Conservation (phyloP, 1,139 yeast genomes). For the Protomyces macrosporus region DNA sequence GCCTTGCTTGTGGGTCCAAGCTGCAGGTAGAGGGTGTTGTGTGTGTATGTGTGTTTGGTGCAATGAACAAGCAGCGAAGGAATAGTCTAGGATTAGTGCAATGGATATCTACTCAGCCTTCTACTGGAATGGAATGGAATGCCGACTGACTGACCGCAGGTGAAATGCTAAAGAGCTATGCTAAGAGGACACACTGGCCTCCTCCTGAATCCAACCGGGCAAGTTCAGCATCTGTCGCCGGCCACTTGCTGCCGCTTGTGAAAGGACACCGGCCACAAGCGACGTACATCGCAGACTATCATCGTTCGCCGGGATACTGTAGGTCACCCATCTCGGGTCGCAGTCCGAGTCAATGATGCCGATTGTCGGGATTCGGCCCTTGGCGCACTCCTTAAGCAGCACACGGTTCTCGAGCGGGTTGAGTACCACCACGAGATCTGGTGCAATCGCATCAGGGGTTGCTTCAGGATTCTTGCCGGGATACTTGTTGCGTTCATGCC, state of each 20-base stretch:
- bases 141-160: too few species aligned
- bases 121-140: too few species aligned
- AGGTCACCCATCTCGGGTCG: conserved; percentile 83
- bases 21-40: too few species aligned
- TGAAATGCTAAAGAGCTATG: too few species aligned
- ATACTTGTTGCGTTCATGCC: conserved; percentile 8
- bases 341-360: conserved; percentile 91
- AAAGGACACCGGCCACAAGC: conserved; percentile 72
- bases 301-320: conserved; percentile 94
- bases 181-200: background rate
- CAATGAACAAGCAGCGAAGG: too few species aligned
- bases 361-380: conserved; percentile 81
- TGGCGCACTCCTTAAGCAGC: conserved; percentile 75
- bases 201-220: conserved; percentile 18
- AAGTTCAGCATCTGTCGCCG: conserved; percentile 1
- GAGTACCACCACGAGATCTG: conserved; percentile 78
- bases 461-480: conserved; percentile 32
- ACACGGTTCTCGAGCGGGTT: conserved; percentile 86
- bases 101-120: too few species aligned
- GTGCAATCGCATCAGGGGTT: conserved; percentile 49
- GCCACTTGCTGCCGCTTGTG: conserved; percentile 81
- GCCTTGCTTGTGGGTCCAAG: too few species aligned
- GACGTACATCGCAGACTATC: conserved; percentile 81
- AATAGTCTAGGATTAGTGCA: too few species aligned
- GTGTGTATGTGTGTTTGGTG: too few species aligned